phyloP scores from a whole-genome alignment of 179 eudicot genomes.

The Silene noctiflora region DNA sequence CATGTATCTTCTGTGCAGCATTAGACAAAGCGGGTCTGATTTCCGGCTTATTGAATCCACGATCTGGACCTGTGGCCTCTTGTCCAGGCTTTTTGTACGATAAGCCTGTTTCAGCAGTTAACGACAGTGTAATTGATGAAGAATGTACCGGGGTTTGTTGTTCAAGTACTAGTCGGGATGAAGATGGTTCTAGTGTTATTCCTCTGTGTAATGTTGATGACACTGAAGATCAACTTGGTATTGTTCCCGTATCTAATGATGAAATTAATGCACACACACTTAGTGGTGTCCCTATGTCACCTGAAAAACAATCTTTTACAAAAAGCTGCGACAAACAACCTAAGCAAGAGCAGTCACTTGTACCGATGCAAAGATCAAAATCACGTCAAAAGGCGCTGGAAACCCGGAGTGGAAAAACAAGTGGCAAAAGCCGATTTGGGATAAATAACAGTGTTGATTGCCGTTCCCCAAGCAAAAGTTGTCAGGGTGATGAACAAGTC shows the following conservation, averaged over 20 bases:
- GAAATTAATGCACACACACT: slow-evolving; percentile 24
- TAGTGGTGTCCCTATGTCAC: slow-evolving; percentile 45
- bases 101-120: slow-evolving; percentile 27
- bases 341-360: slow-evolving; percentile 48
- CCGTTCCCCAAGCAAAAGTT: slow-evolving; percentile 26
- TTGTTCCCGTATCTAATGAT: slow-evolving; percentile 26
- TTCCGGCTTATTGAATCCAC: slow-evolving; percentile 62
- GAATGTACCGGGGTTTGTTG: slow-evolving; percentile 31
- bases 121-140: slow-evolving; percentile 33
- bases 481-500: slow-evolving; percentile 20
- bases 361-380: slow-evolving; percentile 66
- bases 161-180: slow-evolving; percentile 34
- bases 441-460: slow-evolving; percentile 26
- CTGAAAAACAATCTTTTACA: slow-evolving; percentile 41
- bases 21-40: slow-evolving; percentile 73
- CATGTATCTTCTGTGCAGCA: slow-evolving; percentile 37
- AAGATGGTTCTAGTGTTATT: slow-evolving; percentile 30
- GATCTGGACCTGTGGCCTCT: slow-evolving; percentile 37
- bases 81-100: slow-evolving; percentile 36
- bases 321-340: slow-evolving; percentile 22
- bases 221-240: slow-evolving; percentile 30
- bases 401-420: slow-evolving; percentile 63
- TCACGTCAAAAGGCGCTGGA: slow-evolving; percentile 90
- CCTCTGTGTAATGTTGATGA: slow-evolving; percentile 22
- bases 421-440: slow-evolving; percentile 38